Percentiles rank a stretch among this genome's conserved stretches.
Conservation (phyloP, 495 filamentous ascomycete species). For the Aspergillus campestris region DNA sequence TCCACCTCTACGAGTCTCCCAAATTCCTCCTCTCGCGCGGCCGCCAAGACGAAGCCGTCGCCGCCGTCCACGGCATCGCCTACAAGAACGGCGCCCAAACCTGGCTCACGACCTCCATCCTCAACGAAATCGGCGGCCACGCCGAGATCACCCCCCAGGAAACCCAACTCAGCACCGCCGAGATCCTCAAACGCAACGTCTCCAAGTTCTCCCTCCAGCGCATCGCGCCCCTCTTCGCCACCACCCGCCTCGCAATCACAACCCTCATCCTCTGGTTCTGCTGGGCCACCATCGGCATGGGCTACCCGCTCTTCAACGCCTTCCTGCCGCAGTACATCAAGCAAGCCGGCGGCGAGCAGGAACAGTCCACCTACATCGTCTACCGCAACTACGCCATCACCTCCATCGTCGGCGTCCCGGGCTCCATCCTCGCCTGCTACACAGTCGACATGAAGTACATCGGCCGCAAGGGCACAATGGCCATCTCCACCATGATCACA, state of each 20-base stretch:
- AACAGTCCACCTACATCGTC: conserved; percentile 35
- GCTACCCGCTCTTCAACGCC: conserved; percentile 51
- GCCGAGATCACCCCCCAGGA: conserved; percentile 31
- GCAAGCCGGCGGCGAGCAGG: conserved; percentile 24
- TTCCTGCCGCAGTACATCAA: conserved; percentile 52
- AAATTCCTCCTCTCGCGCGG: conserved; percentile 71
- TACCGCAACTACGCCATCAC: conserved; percentile 57
- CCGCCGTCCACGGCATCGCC: conserved; percentile 54
- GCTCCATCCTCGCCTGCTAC: conserved; percentile 45
- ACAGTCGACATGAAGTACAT: conserved; percentile 51
- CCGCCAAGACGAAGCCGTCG: conserved; percentile 62
- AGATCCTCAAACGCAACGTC: conserved; percentile 40
- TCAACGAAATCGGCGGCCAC: conserved; percentile 46
- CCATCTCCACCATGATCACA: conserved; percentile 43
- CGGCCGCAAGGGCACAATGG: conserved; percentile 54
- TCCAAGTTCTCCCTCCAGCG: conserved; percentile 49
- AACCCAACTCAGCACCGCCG: no score
- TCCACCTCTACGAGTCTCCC: conserved; percentile 73
- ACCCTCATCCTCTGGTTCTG: conserved; percentile 46
- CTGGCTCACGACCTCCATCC: conserved; percentile 44
- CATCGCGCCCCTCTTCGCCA: conserved; percentile 46
- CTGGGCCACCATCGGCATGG: conserved; percentile 51
- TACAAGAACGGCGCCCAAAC: conserved; percentile 45
- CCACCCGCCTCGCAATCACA: conserved; percentile 38
- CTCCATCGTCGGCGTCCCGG: conserved; percentile 49